Evolutionary conservation across 805 yeast genomes (phyloP).

Genomic region (Tanozyma kutaoensis): DNA sequence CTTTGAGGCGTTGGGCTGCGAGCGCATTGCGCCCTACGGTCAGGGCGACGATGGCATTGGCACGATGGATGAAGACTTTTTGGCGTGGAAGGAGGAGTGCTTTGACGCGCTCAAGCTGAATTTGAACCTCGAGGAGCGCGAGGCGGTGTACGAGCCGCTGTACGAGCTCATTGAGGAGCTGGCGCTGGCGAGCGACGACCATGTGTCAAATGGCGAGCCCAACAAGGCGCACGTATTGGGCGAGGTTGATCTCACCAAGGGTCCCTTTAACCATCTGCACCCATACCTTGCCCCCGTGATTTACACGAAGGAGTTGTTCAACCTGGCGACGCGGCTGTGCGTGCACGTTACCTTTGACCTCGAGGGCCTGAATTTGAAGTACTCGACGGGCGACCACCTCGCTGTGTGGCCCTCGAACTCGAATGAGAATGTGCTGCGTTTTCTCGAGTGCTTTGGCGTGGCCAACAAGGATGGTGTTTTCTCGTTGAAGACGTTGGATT

Average conservation of each 20-base stretch:
- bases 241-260: conserved; percentile 28
- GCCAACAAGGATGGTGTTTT: conserved; percentile 41
- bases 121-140: conserved; percentile 66
- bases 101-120: conserved; percentile 52
- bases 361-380: conserved; percentile 58
- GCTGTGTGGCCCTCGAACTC: conserved; percentile 93
- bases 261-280: conserved; percentile 71
- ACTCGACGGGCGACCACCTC: conserved; percentile 91
- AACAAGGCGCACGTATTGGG: conserved; percentile 28
- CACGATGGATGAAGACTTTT: conserved; percentile 87
- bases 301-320: conserved; percentile 57
- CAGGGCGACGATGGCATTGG: conserved; percentile 94
- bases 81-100: conserved; percentile 80
- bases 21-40: conserved; percentile 63
- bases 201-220: conserved; percentile 66
- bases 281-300: conserved; percentile 70
- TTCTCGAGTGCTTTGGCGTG: conserved; percentile 53
- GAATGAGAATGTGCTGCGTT: conserved; percentile 54
- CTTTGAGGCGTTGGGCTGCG: conserved; percentile 54
- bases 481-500: conserved; percentile 54
- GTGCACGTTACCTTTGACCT: conserved; percentile 85
- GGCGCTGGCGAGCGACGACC: conserved; percentile 11
- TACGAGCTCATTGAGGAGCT: conserved; percentile 27
- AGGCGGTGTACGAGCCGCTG: conserved; percentile 65
- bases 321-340: conserved; percentile 54